A percentile compares a stretch with the other conserved stretches of the same genome.
Evolutionary conservation across 2,329 filamentous ascomycete genomes (phyloP).

Genomic region (Ophiocordyceps camponoti-floridani): DNA sequence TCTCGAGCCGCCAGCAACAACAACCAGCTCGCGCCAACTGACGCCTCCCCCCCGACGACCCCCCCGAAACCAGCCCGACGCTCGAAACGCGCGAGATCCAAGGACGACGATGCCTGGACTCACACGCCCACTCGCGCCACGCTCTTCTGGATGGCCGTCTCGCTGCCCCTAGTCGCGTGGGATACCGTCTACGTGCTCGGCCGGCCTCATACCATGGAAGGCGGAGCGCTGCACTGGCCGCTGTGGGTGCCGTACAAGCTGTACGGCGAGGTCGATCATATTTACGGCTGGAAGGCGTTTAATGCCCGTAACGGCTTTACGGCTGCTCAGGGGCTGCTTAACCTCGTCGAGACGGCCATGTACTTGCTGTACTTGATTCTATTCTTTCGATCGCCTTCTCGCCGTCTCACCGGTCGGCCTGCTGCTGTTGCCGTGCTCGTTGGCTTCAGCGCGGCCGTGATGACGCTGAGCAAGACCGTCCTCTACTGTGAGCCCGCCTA

Average conservation of each 20-base stretch:
- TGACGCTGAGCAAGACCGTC: constrained; percentile 45
- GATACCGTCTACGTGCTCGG: constrained; percentile 64
- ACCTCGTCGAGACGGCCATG: constrained; percentile 46
- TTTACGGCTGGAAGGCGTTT: constrained; percentile 65
- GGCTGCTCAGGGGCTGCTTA: constrained; percentile 52
- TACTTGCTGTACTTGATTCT: constrained; percentile 39
- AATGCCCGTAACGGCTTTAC: constrained; percentile 56
- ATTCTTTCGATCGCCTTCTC: constrained; percentile 9
- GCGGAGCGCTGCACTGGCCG: constrained; percentile 52
- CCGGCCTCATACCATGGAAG: constrained; percentile 67
- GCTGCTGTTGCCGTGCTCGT: constrained; percentile 28
- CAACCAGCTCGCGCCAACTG: constrained; percentile 7
- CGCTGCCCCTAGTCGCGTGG: constrained; percentile 65
- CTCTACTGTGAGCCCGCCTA: constrained; percentile 33
- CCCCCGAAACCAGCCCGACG: neutral
- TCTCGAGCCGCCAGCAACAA: constrained; percentile 11
- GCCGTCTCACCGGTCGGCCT: constrained; percentile 19
- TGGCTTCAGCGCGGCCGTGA: constrained; percentile 34
- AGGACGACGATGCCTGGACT: constrained; percentile 13
- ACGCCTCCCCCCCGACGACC: constrained; percentile 4
- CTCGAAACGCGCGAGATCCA: neutral
- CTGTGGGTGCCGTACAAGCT: constrained; percentile 64
- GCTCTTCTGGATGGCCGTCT: constrained; percentile 55
- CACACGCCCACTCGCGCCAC: constrained; percentile 27
- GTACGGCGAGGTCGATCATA: constrained; percentile 62